These are phyloP conservation scores for Stygiomarasmius scandens DNA, from an alignment of 1,284 basidiomycete genomes.

Conservation along the genomic window DNA sequence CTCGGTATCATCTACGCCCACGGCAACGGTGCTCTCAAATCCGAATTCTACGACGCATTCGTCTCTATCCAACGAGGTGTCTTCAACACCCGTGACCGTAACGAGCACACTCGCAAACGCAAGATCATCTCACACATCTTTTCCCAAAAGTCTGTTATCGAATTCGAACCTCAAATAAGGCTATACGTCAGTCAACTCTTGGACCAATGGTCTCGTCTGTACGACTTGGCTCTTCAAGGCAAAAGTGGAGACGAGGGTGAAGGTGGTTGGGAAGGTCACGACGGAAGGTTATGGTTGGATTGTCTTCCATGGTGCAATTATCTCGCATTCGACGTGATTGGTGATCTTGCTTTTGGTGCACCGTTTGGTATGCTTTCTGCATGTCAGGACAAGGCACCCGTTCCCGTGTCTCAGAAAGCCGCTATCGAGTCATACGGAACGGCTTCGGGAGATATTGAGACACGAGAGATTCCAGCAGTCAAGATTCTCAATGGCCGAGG, in stretches of 20 bases:
- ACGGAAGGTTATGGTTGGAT: conserved; percentile 73
- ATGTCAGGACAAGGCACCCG: conserved; percentile 74
- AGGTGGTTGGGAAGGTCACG: conserved; percentile 62
- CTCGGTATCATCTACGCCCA: conserved; percentile 78
- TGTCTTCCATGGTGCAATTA: conserved; percentile 62
- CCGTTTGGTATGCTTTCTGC: conserved; percentile 90
- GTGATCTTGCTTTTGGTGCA: conserved; percentile 82
- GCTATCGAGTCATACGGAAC: conserved; percentile 60
- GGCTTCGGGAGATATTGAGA: conserved; percentile 38
- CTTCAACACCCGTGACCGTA: conserved; percentile 86
- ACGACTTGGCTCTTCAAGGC: conserved; percentile 55
- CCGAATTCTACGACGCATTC: conserved; percentile 83
- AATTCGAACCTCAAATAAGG: conserved; percentile 79
- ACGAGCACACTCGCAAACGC: conserved; percentile 86
- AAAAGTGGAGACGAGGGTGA: conserved; percentile 63
- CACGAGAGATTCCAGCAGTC: conserved; percentile 76
- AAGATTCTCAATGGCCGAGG: conserved; percentile 89
- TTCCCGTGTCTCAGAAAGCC: conserved; percentile 42
- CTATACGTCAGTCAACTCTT: conserved; percentile 64
- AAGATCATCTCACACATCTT: conserved; percentile 90
- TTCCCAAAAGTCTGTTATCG: conserved; percentile 80
- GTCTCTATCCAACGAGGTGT: conserved; percentile 77
- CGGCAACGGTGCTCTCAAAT: conserved; percentile 79
- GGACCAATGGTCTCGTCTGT: conserved; percentile 83
- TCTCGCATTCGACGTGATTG: conserved; percentile 89